These are phyloP conservation scores for Talaromyces borbonicus DNA, from an alignment of 495 filamentous ascomycete genomes.

Conservation along the genomic window DNA sequence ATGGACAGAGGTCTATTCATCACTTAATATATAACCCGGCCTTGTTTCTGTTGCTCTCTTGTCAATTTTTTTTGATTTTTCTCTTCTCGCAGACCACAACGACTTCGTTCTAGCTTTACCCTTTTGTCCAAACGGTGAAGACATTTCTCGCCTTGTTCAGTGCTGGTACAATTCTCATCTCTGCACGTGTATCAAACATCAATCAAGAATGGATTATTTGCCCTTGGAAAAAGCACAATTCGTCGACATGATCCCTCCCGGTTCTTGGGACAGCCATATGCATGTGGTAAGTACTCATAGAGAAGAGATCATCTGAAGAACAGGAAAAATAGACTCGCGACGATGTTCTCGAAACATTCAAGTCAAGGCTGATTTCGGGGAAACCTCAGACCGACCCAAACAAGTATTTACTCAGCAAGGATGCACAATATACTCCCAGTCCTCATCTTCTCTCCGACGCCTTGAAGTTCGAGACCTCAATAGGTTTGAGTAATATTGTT, in stretches of 20 bases:
- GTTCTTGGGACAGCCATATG: conserved; percentile 45
- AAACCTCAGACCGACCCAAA: background rate
- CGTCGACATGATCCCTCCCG: conserved; percentile 22
- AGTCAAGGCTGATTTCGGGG: background rate
- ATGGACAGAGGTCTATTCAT: too few species aligned
- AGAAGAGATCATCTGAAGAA: too few species aligned
- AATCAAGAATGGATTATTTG: background rate
- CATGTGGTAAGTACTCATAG: conserved; percentile 21
- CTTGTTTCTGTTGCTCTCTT: background rate
- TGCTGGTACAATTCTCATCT: background rate
- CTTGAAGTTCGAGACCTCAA: conserved; percentile 26
- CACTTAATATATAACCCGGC: background rate
- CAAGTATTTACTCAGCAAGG: background rate
- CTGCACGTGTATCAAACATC: conserved; percentile 9
- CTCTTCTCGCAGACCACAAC: background rate
- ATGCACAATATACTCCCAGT: conserved; percentile 30
- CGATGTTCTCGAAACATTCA: too few species aligned
- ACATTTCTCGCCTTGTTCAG: background rate
- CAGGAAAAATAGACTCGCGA: too few species aligned
- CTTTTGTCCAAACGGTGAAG: background rate
- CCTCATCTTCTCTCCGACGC: conserved; percentile 29
- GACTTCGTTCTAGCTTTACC: background rate
- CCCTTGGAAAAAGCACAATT: conserved; percentile 8
- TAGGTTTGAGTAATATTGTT: conserved; percentile 34
- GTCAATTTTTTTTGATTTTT: background rate